Evolutionary conservation across 345 rosid genomes (phyloP).

Genomic region (Lepidium sativum): DNA sequence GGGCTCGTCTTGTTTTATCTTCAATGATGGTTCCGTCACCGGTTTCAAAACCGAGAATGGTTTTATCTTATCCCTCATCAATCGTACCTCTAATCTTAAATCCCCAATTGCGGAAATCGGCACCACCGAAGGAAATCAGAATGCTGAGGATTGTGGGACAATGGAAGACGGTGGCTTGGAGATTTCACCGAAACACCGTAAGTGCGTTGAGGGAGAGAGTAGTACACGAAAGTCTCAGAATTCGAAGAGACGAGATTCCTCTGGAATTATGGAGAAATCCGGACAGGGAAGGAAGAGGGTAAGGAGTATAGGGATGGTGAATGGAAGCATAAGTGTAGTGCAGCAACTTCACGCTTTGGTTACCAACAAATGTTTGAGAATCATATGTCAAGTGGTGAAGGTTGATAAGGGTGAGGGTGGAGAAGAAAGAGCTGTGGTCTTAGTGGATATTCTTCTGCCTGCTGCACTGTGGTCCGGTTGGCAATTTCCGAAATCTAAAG

Average conservation of each 20-base stretch:
- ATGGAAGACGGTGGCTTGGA: conserved; percentile 8
- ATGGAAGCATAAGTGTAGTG: conserved; percentile 74
- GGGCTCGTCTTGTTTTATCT: conserved; percentile 42
- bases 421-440: conserved; percentile 47
- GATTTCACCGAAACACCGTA: conserved; percentile 12
- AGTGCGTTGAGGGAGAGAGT: neutral
- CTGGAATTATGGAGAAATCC: conserved; percentile 15
- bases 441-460: conserved; percentile 72
- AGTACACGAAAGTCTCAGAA: conserved; percentile 4
- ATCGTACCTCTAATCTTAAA: neutral
- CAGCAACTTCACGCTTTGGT: conserved; percentile 59
- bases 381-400: conserved; percentile 36
- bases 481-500: conserved; percentile 65
- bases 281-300: conserved; percentile 25
- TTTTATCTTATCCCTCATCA: conserved; percentile 30
- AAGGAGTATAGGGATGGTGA: conserved; percentile 60
- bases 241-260: conserved; percentile 4
- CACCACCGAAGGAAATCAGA: neutral
- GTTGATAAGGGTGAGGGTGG: conserved; percentile 29
- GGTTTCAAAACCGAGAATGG: conserved; percentile 45
- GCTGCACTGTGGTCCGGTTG: conserved; percentile 62
- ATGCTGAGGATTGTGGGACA: conserved; percentile 6
- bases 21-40: conserved; percentile 27
- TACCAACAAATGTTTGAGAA: conserved; percentile 44
- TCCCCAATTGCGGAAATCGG: neutral